These are phyloP conservation scores for Penicillium sp. DNA, from an alignment of 2,329 filamentous ascomycete species.

Conservation along the genomic window DNA sequence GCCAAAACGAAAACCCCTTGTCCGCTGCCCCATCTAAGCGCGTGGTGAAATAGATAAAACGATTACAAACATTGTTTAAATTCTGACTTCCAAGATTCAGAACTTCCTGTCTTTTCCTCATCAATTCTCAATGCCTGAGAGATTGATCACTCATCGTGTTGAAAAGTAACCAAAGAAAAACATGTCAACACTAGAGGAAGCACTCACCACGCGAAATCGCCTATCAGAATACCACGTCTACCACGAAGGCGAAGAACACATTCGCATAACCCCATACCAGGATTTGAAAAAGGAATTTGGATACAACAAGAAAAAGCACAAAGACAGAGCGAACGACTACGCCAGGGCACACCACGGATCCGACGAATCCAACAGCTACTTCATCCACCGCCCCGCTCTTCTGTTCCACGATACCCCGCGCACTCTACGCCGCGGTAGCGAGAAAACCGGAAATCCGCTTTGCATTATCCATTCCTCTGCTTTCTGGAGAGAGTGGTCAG, in stretches of 20 bases:
- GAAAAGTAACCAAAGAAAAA: not conserved
- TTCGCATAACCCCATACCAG: not conserved
- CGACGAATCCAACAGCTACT: not conserved
- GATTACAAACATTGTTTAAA: not conserved
- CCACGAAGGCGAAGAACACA: not conserved
- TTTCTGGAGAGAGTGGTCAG: not conserved
- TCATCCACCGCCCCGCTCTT: not conserved
- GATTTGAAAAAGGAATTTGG: not conserved
- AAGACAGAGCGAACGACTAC: not conserved
- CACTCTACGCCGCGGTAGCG: not conserved
- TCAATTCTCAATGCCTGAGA: too few relatives aligned
- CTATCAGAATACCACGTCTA: not conserved
- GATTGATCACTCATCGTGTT: too few relatives aligned
- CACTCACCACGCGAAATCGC: not conserved
- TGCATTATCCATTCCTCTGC: not conserved
- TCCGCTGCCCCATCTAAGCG: not conserved
- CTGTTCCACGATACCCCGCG: not conserved
- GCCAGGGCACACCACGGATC: not conserved
- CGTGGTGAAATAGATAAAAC: not conserved
- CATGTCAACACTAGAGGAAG: not conserved
- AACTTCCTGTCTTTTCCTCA: not conserved
- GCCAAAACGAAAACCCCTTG: not conserved
- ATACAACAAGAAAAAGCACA: not conserved
- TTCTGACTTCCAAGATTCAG: too few relatives aligned
- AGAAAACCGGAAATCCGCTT: not conserved